These are phyloP conservation scores for Trichomonas tenax DNA, from an alignment of 208 protist species.

Conservation along the genomic window DNA sequence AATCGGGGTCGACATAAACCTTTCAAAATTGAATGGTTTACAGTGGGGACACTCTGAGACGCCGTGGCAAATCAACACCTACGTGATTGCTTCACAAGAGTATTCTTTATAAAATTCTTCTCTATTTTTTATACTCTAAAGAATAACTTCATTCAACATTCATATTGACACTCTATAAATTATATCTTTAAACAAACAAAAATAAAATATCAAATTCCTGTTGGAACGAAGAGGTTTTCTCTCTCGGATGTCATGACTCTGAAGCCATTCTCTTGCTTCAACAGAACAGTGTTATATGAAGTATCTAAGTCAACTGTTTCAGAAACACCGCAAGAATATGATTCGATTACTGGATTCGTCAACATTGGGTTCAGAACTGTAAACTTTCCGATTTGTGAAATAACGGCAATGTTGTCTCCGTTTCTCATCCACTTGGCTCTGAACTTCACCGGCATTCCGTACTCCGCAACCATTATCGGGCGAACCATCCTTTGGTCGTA, in stretches of 20 bases:
- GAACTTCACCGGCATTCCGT: neutral
- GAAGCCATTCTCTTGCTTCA: neutral
- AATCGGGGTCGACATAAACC: too few relatives aligned
- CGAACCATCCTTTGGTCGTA: neutral
- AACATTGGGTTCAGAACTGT: neutral
- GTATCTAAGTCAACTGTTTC: neutral
- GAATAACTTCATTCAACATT: too few relatives aligned
- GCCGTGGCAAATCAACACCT: too few relatives aligned
- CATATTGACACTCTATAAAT: too few relatives aligned
- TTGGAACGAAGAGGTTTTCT: neutral
- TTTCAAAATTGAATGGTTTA: too few relatives aligned
- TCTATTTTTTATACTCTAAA: too few relatives aligned
- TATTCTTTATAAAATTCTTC: too few relatives aligned
- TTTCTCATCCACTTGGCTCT: neutral
- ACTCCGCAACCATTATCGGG: neutral
- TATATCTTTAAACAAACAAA: neutral
- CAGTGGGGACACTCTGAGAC: too few relatives aligned
- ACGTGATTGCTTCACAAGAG: too few relatives aligned
- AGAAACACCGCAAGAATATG: neutral
- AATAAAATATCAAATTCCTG: neutral
- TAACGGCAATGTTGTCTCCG: neutral
- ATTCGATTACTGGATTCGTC: neutral
- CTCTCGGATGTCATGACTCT: neutral
- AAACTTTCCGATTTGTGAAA: neutral
- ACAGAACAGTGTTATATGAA: neutral